Percentiles rank a stretch among this genome's conserved stretches.
These are phyloP conservation scores for Mycosphaerella arachidis DNA, from an alignment of 2,329 filamentous ascomycete species.

Conservation along the genomic window DNA sequence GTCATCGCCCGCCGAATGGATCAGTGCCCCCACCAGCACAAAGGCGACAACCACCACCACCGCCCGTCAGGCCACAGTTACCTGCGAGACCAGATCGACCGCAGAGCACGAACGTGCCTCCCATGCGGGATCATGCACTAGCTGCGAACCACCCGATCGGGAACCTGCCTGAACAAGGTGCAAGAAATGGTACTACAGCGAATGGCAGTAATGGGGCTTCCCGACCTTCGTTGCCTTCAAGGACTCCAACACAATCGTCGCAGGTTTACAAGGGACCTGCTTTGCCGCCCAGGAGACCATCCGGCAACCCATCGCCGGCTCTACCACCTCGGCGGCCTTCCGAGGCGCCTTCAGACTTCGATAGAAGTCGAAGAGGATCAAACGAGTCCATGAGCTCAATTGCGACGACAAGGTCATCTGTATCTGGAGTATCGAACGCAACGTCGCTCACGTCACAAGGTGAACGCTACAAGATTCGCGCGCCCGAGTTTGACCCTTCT, in stretches of 20 bases:
- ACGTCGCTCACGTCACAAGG: slow-evolving; percentile 28
- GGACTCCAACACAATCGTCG: slow-evolving; percentile 38
- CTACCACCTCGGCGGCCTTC: slow-evolving; percentile 44
- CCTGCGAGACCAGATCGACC: slow-evolving; percentile 33
- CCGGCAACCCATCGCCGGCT: slow-evolving; percentile 33
- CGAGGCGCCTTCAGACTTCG: slow-evolving; percentile 29
- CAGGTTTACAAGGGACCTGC: slow-evolving; percentile 35
- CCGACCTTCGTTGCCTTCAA: slow-evolving; percentile 43
- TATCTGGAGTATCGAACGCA: slow-evolving; percentile 46
- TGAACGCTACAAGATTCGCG: slow-evolving; percentile 25
- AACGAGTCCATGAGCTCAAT: slow-evolving; percentile 51
- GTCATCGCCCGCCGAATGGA: slow-evolving; percentile 16
- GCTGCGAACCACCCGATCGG: slow-evolving; percentile 32
- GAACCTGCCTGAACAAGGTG: slow-evolving; percentile 36
- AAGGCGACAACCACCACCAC: slow-evolving; percentile 34
- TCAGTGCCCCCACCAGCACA: slow-evolving; percentile 5
- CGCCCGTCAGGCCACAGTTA: slow-evolving; percentile 31
- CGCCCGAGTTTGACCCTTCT: slow-evolving; percentile 54
- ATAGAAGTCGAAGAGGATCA: slow-evolving; percentile 38
- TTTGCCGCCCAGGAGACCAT: slow-evolving; percentile 44
- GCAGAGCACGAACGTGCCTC: slow-evolving; percentile 36
- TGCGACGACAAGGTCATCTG: slow-evolving; percentile 44
- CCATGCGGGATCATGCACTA: slow-evolving; percentile 35
- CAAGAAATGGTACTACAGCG: slow-evolving; percentile 6
- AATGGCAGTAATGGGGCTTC: slow-evolving; percentile 24